Evolutionary conservation across 192 early-diverging fungal species (phyloP), one percentile per base, ranked within the genome.

Genomic region (Umbelopsis sp.): DNA sequence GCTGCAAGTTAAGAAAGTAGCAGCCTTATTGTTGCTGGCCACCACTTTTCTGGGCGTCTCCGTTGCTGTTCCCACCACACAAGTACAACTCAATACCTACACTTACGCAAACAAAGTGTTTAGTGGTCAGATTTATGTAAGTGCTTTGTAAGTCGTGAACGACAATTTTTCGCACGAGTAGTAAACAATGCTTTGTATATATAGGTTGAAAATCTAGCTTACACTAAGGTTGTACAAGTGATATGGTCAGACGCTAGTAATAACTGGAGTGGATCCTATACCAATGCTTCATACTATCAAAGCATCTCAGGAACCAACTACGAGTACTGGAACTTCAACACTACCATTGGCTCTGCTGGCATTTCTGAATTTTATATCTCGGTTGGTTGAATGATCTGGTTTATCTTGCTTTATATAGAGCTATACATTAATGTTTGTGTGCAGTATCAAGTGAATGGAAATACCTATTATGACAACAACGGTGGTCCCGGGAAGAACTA

Each of bases 391-490:
- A 44, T 69, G 37, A 69, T 4, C 13, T 7, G 4, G 18, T 9
- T 9, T 12, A 27, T 1, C 16, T 21, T 68, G 10, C 7, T 21
- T 30, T n/a, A 41, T 47, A 55, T 46, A 1, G 37, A 20, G 0
- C 23, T 46, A 35, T 12, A 10, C 13, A 55, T 35, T 45, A 35
- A 25, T 41, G 5, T 18, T 41, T 25, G 12, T 21, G 11, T 45
- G 18, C 35, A 71, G 70, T 80, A 80, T 49, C 41, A 49, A 37
- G 77, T 75, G 2, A 45, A 49, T 46, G 78, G 78, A 23, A 75
- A 67, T 41, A 69, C 71, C 22, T 80, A 80, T 67, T 80, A 72
- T 66, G 78, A 80, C 46, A 74, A 72, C 25, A 80, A 80, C 69
- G 21, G 25, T 51, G 70, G 66, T 16, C 35, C 25, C 35, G 55